Evolutionary conservation across 345 rosid species (phyloP), one percentile per base, ranked within the genome.

Genomic region (Citrus unshiu): DNA sequence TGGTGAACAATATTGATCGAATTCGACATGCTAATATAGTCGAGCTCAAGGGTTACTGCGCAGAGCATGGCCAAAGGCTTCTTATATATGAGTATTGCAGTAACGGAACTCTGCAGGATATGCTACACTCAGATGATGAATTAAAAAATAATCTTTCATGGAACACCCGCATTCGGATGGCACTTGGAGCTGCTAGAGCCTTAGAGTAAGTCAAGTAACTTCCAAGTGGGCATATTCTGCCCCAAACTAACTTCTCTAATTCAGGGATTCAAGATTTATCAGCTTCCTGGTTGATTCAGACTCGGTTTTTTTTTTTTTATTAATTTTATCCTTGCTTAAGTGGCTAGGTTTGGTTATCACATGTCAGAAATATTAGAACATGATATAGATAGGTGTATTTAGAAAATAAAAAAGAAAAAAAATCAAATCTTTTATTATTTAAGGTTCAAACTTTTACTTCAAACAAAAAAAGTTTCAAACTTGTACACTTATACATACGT

Each of bases 141-240:
- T 83, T 87, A 62, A 93, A 82, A 81, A 86, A 73, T 82, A 83
- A 85, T 24, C 88, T 97, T 56, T 86, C 97, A 1, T 94, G 99
- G 99, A 91, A 89, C 82, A 77, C 88, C 60, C 97, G 98, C 27
- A 59, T 97, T n/a, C 81, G 85, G 61, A 91, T 94, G 89, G 93
- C 98, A 56, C 96, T 97, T 79, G 97, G 93, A 87, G 96, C 98
- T 83, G 98, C 99, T 71, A 90, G 91, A 86, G 97, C 98, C 75
- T 88, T 97, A 46, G 96, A 92, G 99, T 96, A 89, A 93, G 97
- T 88, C 37, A 34, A 75, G 9, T 61, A 70, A 46, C 75, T 25
- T 25, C 37, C 67, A 29, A 51, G 61, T 39, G 49, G 27, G 56
- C 39, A 56, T 49, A 74, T 21, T 74, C 56, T 46, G 13, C 34